Evolutionary conservation across 345 rosid species (phyloP), one percentile per base, ranked within the genome.

Genomic region (Sisymbrium irio): DNA sequence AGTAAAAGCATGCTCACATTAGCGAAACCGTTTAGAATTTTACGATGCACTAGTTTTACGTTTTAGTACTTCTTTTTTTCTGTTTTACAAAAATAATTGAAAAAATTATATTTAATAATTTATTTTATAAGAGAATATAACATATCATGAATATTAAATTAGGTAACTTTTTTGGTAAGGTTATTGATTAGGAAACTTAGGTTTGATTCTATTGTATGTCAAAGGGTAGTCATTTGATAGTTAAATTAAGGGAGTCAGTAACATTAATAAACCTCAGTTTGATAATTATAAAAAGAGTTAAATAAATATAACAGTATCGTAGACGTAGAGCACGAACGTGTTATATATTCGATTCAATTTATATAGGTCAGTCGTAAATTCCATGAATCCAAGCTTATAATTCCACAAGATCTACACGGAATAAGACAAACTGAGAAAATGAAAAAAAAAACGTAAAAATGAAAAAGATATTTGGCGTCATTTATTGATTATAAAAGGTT

Each of bases 401-500:
- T 49, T 19, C 54, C 30, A 49, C 7, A 49, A 49, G 20, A 42
- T 62, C 63, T 3, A 32, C 54, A 50, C 44, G 3, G 69, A 40
- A 72, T 1, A 72, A 62, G 76, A 72, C 61, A 71, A 71, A 50
- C 1, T 5, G 32, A 17, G 25, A 69, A 66, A 37, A 14, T 35
- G 9, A 58, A 25, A 55, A 19, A 32, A 8, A 5, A 67, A 11
- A 19, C 50, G 33, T 50, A 19, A 41, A 51, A 62, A 63, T 9
- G n/a, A 65, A 58, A 58, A 28, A 47, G 53, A 66, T 18, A 22
- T 27, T 36, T 39, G 14, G 14, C 53, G 67, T 58, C 67, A 66
- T 56, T 15, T 22, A 66, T 5, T 65, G 72, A 74, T 58, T 45
- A 66, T 18, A 74, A 67, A 74, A 67, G 67, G 55, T 17, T 74